These are phyloP conservation scores for Rhizophlyctis rosea DNA, from an alignment of 192 early-diverging fungal species.

Conservation along the genomic window DNA sequence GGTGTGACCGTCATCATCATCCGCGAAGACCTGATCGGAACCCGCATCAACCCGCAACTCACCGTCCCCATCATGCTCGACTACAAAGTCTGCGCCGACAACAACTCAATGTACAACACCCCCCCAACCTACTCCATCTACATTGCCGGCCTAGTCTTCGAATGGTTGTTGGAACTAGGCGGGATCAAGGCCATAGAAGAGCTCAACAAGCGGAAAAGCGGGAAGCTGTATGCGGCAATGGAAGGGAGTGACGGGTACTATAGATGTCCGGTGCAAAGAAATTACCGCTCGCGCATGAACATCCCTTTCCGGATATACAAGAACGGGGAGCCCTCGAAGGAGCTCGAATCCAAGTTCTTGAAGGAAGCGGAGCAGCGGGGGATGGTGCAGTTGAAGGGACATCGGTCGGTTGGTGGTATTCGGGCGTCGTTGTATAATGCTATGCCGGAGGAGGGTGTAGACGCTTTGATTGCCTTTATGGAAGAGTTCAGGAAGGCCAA, in stretches of 20 bases:
- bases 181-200: slow-evolving; percentile 67
- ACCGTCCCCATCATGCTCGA: slow-evolving; percentile 73
- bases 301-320: slow-evolving; percentile 71
- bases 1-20: slow-evolving; percentile 92
- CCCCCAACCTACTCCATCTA: slow-evolving; percentile 96
- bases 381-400: slow-evolving; percentile 91
- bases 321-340: slow-evolving; percentile 45
- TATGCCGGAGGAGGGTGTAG: slow-evolving; percentile 78
- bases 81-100: slow-evolving; percentile 76
- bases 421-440: slow-evolving; percentile 92
- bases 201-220: slow-evolving; percentile 69
- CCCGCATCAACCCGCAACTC: slow-evolving; percentile 32
- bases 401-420: slow-evolving; percentile 92
- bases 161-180: slow-evolving; percentile 68
- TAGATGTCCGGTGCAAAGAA: slow-evolving; percentile 56
- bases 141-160: slow-evolving; percentile 84
- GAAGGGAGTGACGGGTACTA: slow-evolving; percentile 61
- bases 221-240: slow-evolving; percentile 65
- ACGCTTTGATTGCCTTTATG: slow-evolving; percentile 77
- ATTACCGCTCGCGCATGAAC: slow-evolving; percentile 82
- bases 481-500: too few relatives aligned
- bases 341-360: slow-evolving; percentile 78
- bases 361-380: slow-evolving; percentile 70
- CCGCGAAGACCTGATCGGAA: slow-evolving; percentile 80
- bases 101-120: slow-evolving; percentile 92